phyloP scores from a whole-genome alignment of 1,284 basidiomycete genomes.

The Ganoderma boninense region DNA sequence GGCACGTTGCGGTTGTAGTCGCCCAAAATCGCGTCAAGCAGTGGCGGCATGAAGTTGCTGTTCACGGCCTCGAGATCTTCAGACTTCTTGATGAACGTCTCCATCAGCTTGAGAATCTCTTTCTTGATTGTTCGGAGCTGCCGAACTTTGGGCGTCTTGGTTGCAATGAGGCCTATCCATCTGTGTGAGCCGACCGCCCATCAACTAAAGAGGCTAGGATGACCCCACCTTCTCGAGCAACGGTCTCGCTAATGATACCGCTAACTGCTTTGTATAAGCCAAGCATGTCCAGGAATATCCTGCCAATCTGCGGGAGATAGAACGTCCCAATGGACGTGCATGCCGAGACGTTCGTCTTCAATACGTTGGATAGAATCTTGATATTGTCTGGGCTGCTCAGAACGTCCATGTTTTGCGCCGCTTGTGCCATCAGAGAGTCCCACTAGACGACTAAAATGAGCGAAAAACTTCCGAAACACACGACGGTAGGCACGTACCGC shows the following conservation, averaged over 20 bases:
- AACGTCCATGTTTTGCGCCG: conserved; percentile 93
- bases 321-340: conserved; percentile 97
- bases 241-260: conserved; percentile 95
- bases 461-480: background rate
- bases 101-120: conserved; percentile 96
- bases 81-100: conserved; percentile 97
- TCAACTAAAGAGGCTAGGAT: conserved; percentile 5
- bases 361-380: conserved; percentile 96
- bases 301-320: conserved; percentile 96
- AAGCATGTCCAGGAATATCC: conserved; percentile 98
- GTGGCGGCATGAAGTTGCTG: conserved; percentile 91
- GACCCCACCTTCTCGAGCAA: conserved; percentile 82
- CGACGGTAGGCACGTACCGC: conserved; percentile 65
- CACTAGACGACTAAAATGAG: conserved; percentile 61
- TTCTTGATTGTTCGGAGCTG: conserved; percentile 98
- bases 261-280: conserved; percentile 98
- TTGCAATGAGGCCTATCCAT: conserved; percentile 83
- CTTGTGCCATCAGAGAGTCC: conserved; percentile 98
- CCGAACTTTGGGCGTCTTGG: conserved; percentile 97
- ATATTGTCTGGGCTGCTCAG: conserved; percentile 93
- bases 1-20: conserved; percentile 98
- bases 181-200: conserved; percentile 10
- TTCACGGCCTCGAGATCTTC: conserved; percentile 96
- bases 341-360: conserved; percentile 99
- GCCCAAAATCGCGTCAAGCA: conserved; percentile 96